These are phyloP conservation scores for Tolypocladium endophyticum DNA, from an alignment of 2,329 filamentous ascomycete species.

Conservation along the genomic window DNA sequence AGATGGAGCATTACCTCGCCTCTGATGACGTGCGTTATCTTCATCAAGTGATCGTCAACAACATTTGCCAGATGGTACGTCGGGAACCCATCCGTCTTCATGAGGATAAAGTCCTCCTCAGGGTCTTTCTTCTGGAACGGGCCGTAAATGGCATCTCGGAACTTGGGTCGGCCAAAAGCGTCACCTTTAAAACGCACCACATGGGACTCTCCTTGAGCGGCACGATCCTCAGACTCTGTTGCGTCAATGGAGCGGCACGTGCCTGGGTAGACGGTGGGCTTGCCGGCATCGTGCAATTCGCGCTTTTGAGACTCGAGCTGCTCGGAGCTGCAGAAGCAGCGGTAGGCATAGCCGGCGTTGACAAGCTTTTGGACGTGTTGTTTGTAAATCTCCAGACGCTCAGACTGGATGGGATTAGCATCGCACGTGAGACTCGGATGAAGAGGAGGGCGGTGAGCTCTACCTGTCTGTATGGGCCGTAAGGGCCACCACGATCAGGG, in stretches of 20 bases:
- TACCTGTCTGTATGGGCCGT: slow-evolving; percentile 80
- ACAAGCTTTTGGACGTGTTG: slow-evolving; percentile 61
- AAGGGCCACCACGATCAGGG: slow-evolving; percentile 68
- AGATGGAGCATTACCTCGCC: slow-evolving; percentile 49
- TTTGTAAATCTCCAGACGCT: slow-evolving; percentile 64
- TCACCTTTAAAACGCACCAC: slow-evolving; percentile 67
- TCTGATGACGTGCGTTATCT: slow-evolving; percentile 89
- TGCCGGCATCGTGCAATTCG: slow-evolving; percentile 42
- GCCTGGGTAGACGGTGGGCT: slow-evolving; percentile 41
- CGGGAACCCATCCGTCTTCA: slow-evolving; percentile 85
- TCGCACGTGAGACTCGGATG: not conserved
- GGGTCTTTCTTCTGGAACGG: slow-evolving; percentile 42
- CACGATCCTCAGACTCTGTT: slow-evolving; percentile 61
- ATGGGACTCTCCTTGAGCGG: slow-evolving; percentile 57
- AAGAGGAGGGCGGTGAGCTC: slow-evolving; percentile 3
- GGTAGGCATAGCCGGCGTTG: slow-evolving; percentile 65
- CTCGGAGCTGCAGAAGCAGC: slow-evolving; percentile 79
- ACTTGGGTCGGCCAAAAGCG: slow-evolving; percentile 43
- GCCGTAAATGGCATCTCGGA: slow-evolving; percentile 74
- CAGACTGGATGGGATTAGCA: slow-evolving; percentile 46
- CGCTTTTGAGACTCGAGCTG: slow-evolving; percentile 58
- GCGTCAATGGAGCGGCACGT: slow-evolving; percentile 59
- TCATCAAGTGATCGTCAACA: slow-evolving; percentile 90
- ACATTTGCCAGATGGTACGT: slow-evolving; percentile 98
- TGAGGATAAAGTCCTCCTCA: slow-evolving; percentile 74